Evolutionary conservation across 2,329 filamentous ascomycete genomes (phyloP).

Genomic region (Ophiostoma piceae): DNA sequence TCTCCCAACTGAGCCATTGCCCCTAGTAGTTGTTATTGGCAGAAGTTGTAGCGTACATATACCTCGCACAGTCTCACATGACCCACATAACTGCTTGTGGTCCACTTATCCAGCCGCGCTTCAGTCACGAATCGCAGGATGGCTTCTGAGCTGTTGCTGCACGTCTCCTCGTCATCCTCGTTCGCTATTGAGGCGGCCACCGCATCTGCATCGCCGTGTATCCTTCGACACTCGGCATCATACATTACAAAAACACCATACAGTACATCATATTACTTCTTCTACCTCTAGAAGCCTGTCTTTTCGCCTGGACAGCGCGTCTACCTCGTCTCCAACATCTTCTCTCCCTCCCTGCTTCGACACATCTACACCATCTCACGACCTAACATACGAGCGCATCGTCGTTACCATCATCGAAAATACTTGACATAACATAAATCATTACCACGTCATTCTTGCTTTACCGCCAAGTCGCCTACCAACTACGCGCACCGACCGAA

Average conservation of each 20-base stretch:
- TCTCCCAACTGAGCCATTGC: constrained; percentile 22
- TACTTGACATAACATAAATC: background rate
- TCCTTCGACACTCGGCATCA: background rate
- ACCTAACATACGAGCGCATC: background rate
- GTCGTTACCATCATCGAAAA: background rate
- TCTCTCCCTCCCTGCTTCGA: background rate
- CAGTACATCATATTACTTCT: background rate
- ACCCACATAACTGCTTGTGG: background rate
- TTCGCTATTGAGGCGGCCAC: background rate
- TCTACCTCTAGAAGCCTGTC: background rate
- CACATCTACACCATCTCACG: background rate
- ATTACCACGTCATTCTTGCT: background rate
- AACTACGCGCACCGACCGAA: constrained; percentile 13
- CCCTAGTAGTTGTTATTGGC: background rate
- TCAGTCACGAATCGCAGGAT: background rate
- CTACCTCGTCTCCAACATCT: background rate
- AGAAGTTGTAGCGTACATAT: background rate
- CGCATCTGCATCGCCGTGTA: background rate
- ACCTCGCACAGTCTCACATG: background rate
- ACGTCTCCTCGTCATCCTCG: background rate
- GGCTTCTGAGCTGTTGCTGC: background rate
- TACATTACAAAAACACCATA: background rate
- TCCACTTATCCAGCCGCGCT: background rate
- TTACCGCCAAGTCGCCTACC: background rate
- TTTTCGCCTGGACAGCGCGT: background rate